Evolutionary conservation across 371 early-diverging fungal species (phyloP), one percentile per base, ranked within the genome.

Genomic region (Syncephalastrum contaminatum): DNA sequence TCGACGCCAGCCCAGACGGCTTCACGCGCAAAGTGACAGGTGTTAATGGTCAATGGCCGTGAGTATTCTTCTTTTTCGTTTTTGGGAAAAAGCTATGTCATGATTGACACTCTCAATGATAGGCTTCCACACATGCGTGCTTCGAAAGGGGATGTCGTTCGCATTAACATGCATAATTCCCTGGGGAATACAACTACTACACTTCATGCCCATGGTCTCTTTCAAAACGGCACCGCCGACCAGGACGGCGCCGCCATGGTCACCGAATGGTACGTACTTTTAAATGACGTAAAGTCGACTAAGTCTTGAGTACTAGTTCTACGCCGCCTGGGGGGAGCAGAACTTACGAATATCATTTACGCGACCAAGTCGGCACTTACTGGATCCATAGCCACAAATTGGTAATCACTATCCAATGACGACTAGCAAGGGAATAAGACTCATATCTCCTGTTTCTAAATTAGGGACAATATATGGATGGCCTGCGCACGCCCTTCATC

Each of bases 391-490:
- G 82, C 16, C 90, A 91, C 62, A 55, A 43, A 56, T 48, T 43
- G 53, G 60, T 59, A 52, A 59, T 24, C 22, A 7, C 43, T n/a
- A n/a, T n/a, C n/a, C n/a, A n/a, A n/a, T n/a, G n/a, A n/a, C n/a
- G n/a, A n/a, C n/a, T n/a, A n/a, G n/a, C n/a, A n/a, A n/a, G n/a
- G n/a, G n/a, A n/a, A n/a, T n/a, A n/a, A 8, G 36, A 10, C 36
- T 30, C 5, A 30, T 30, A n/a, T 21, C 18, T 10, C 43, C 3
- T 25, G 19, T n/a, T 13, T n/a, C 12, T 15, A 22, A 21, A 5
- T 6, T 40, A 70, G 43, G 83, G 76, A 36, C 88, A 91, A 54
- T 90, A 92, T 65, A 82, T 89, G 50, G 92, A 93, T 49, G 94
- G 92, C 3, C 68, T 92, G 2, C 81, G 87, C 27, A 78, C 82